Base-by-base conservation (phyloP, 441 rosid species). In the Erodium moschatum region DNA sequence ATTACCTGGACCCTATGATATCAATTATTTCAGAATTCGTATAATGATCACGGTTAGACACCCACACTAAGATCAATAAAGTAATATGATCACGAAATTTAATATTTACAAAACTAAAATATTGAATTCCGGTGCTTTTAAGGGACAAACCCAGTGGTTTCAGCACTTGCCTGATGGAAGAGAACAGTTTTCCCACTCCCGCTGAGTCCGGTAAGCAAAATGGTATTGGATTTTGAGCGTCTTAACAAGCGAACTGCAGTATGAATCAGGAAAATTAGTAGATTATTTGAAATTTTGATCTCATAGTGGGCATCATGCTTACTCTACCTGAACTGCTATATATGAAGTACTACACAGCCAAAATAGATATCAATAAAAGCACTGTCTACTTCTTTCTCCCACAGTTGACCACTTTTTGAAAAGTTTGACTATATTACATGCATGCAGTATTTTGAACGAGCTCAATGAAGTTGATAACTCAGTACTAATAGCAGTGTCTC, bases 151-250 rank as follows among this genome's bases (percentile, higher is more conserved):
- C n/a, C 50, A 65, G 60, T 5, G 52, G 19, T 5, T 46, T 9
- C 18, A 54, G 11, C 19, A 31, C 87, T 79, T 77, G 88, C 98
- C 74, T 85, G 97, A 84, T 85, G 86, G 80, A 85, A 90, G 61
- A 93, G 84, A 50, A 85, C 78, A 38, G 92, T 90, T 81, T 89
- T 92, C 18, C 97, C 96, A 69, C 97, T 83, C 60, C 92, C 96
- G 63, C 83, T 77, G 27, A 87, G 83, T 54, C 98, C 97, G 65
- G 86, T 64, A 38, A 93, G 89, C 75, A 93, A 82, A 65, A 90
- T 76, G 70, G 88, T 90, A 72, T 81, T 85, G 29, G 90, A 85
- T 66, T 84, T 89, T n/a, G 82, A 70, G 62, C 85, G 80, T 70
- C 74, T 84, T 71, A 88, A 78, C 72, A 87, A 77, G 69, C 82